These are phyloP conservation scores for Aspergillus coremiiformis DNA, from an alignment of 495 filamentous ascomycete genomes.

Conservation along the genomic window DNA sequence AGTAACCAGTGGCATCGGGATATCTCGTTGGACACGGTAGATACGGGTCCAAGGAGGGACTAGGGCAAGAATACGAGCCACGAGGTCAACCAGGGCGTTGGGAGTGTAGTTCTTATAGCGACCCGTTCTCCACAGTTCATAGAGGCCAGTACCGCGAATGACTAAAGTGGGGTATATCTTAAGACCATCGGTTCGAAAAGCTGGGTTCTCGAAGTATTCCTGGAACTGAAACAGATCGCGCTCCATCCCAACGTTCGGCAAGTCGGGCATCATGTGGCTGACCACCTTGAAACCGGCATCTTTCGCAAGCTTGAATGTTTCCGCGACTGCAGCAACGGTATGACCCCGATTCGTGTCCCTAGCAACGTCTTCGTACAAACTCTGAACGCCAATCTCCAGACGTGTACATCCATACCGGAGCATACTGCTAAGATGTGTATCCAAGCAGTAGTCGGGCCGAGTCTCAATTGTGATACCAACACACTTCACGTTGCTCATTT, in stretches of 20 bases:
- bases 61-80: conserved; percentile 87
- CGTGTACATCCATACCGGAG: conserved; percentile 93
- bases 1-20: conserved; percentile 96
- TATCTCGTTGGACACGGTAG: conserved; percentile 96
- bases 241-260: conserved; percentile 98
- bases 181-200: conserved; percentile 92
- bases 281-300: conserved; percentile 99
- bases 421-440: conserved; percentile 87
- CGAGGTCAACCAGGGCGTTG: conserved; percentile 89
- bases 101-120: conserved; percentile 98
- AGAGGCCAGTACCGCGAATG: conserved; percentile 92
- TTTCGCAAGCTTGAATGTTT: conserved; percentile 92
- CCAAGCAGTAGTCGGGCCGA: conserved; percentile 90
- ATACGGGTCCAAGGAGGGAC: conserved; percentile 98
- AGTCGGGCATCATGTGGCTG: conserved; percentile 98
- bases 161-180: conserved; percentile 98
- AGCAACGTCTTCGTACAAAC: conserved; percentile 96
- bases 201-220: conserved; percentile 96
- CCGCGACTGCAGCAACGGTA: conserved; percentile 86
- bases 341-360: conserved; percentile 95
- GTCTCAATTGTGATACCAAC: conserved; percentile 99
- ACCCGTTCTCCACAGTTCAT: conserved; percentile 95
- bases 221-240: conserved; percentile 92
- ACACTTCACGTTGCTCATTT: conserved; percentile 93
- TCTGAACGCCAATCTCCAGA: conserved; percentile 91